Conservation (phyloP, 2,329 filamentous ascomycete species). For the Fusarium piperis region DNA sequence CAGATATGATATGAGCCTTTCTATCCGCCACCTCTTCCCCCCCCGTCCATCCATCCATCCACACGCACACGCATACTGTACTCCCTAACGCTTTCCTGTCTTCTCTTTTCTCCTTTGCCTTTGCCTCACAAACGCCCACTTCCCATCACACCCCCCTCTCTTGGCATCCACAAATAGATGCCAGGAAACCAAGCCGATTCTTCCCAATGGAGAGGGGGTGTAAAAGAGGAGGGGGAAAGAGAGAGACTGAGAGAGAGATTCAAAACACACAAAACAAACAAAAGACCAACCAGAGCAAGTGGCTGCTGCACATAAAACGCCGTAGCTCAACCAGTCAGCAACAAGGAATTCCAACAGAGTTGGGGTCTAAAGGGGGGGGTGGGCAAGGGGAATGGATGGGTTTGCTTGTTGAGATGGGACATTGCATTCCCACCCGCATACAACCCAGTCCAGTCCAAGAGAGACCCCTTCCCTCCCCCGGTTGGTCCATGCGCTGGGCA, state of each 20-base stretch:
- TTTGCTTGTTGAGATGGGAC: constrained; percentile 2
- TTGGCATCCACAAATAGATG: constrained; percentile 20
- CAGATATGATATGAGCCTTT: constrained; percentile 3
- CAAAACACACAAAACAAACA: background rate
- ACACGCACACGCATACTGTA: background rate
- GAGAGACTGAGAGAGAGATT: constrained; percentile 11
- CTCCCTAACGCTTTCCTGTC: constrained; percentile 13
- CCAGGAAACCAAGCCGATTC: background rate
- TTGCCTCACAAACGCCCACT: constrained; percentile 24
- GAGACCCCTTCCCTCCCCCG: constrained; percentile 9
- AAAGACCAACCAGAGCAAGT: constrained; percentile 23
- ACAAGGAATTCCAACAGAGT: constrained; percentile 3
- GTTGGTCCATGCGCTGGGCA: constrained; percentile 11
- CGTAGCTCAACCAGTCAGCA: constrained; percentile 20
- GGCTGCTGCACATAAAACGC: constrained; percentile 34
- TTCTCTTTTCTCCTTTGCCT: constrained; percentile 25
- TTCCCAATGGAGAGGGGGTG: constrained; percentile 3
- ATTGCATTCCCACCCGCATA: constrained; percentile 1
- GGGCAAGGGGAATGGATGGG: background rate
- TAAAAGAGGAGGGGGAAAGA: background rate
- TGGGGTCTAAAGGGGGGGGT: background rate
- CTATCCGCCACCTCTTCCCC: constrained; percentile 9
- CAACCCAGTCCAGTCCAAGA: background rate
- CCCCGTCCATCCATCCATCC: background rate
- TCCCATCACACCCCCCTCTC: constrained; percentile 14